These are phyloP conservation scores for Skeletonema menzelii DNA, from an alignment of 108 stramenopile species.

Conservation along the genomic window DNA sequence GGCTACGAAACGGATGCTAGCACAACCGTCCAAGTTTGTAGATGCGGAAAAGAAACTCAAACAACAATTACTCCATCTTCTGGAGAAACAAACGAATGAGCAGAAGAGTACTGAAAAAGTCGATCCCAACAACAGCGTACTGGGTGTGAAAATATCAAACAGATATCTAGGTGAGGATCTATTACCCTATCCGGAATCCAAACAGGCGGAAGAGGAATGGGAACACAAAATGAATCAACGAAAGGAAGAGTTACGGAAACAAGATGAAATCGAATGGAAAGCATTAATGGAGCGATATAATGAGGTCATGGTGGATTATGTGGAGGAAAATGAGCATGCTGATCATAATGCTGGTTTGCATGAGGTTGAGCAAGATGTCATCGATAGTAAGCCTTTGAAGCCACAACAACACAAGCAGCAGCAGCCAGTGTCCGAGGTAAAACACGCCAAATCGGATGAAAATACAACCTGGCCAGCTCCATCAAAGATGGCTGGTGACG, in stretches of 20 bases:
- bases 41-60: conserved; percentile 49
- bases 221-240: conserved; percentile 20
- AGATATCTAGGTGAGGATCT: conserved; percentile 48
- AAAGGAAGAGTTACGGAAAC: conserved; percentile 28
- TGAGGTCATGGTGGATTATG: conserved; percentile 18
- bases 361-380: not conserved
- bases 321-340: conserved; percentile 3
- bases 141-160: conserved; percentile 46
- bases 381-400: not conserved
- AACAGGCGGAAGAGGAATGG: conserved; percentile 30
- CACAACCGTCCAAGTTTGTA: conserved; percentile 35
- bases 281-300: conserved; percentile 29
- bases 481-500: not conserved
- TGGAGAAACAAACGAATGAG: conserved; percentile 35
- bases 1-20: conserved; percentile 28
- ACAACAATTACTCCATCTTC: conserved; percentile 31
- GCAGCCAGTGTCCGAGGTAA: not conserved
- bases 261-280: conserved; percentile 38
- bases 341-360: conserved; percentile 10
- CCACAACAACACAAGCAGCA: not conserved
- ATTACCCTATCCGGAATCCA: conserved; percentile 36
- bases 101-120: conserved; percentile 1
- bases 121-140: conserved; percentile 20
- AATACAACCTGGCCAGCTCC: not conserved
- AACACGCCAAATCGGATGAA: not conserved